Base-by-base conservation (phyloP, 345 rosid species). In the Eucalyptus pumila region DNA sequence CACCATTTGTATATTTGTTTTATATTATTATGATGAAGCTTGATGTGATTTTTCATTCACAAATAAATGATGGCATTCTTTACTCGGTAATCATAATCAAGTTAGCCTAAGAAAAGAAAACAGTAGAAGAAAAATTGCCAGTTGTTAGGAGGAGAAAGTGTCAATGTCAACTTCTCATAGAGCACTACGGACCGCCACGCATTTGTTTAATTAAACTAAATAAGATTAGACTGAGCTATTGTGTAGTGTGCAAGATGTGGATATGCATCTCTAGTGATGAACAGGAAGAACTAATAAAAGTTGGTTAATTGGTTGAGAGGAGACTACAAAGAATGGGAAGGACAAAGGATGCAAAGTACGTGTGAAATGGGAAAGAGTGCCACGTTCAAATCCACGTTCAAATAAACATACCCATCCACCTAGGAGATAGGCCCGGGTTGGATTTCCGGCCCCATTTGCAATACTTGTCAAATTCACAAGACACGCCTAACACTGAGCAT, bases 201-300 rank as follows among this genome's bases (percentile, higher is more conserved):
- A 23, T 56, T 56, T 56, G 2, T 56, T 24, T 56, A 56, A 56
- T 56, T 56, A 56, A 56, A 56, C 30, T 56, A 2, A 6, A 56
- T 24, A 56, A 56, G 30, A 56, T 56, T 56, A 24, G 6, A 56
- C 30, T 56, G 13, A 24, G 30, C 30, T 24, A 56, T 56, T 10
- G 6, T 1, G 30, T 56, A 24, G 5, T 56, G 62, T 23, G 14
- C 12, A 0, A 0, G 3, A 24, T 24, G 4, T 23, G 27, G 27
- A 56, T 0, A 56, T 56, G 62, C 62, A 24, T 23, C 62, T 56
- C 11, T 56, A 24, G 62, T 5, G 30, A 7, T 24, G 27, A 56
- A 56, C 13, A 11, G 6, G 30, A 56, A 56, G 62, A 56, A 56
- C 62, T 2, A 24, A 56, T 9, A 56, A 56, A 56, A 24, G 62